A percentile compares a stretch with the other conserved stretches of the same genome.
Conservation (phyloP, 805 yeast genomes). For the Candida chauliodis region DNA sequence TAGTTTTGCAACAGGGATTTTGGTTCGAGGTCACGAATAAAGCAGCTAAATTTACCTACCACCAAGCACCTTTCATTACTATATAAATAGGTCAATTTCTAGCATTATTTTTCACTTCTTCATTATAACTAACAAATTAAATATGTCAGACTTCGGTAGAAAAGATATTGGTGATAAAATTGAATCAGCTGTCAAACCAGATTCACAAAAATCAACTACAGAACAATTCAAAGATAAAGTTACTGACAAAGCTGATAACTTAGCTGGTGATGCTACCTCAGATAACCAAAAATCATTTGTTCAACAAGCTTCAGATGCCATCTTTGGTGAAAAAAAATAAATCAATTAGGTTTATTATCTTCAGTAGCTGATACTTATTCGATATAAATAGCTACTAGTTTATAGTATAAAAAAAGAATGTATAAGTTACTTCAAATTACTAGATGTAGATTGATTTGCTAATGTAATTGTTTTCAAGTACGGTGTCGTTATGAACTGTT, state of each 20-base stretch:
- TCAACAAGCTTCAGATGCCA: conserved; percentile 43
- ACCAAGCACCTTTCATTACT: too few relatives aligned
- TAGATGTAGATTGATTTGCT: too few relatives aligned
- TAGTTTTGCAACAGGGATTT: too few relatives aligned
- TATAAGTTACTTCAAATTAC: background rate
- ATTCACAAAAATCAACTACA: conserved; percentile 35
- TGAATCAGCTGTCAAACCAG: conserved; percentile 37
- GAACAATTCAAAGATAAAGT: conserved; percentile 37
- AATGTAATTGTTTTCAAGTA: too few relatives aligned
- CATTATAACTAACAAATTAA: conserved; percentile 4
- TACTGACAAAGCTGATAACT: conserved; percentile 33
- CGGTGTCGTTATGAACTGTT: too few relatives aligned
- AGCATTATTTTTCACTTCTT: conserved; percentile 1
- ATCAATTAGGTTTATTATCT: background rate
- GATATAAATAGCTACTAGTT: background rate
- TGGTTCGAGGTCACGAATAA: too few relatives aligned
- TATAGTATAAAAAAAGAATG: conserved; percentile 4
- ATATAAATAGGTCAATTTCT: too few relatives aligned
- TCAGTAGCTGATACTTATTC: background rate
- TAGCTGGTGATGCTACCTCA: conserved; percentile 33
- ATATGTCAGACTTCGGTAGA: conserved; percentile 43
- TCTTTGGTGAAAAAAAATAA: conserved; percentile 37
- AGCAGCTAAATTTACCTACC: too few relatives aligned
- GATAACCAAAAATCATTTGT: conserved; percentile 35
- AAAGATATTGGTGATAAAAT: conserved; percentile 39